Evolutionary conservation across 768 basidiomycete genomes (phyloP).

Genomic region (Clavulina sp.): DNA sequence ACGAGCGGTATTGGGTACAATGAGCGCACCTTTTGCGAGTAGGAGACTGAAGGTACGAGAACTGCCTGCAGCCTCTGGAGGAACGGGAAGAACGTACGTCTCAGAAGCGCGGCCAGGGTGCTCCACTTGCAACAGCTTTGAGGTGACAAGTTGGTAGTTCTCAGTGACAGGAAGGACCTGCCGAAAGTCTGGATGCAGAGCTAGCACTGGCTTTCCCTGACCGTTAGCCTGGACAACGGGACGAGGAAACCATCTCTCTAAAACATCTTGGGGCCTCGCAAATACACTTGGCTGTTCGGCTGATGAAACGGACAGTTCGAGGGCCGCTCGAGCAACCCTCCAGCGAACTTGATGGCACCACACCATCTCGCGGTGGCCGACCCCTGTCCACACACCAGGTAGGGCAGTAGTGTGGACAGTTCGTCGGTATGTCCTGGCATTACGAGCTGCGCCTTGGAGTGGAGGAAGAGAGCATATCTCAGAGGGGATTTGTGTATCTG

Average conservation of each 20-base stretch:
- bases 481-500: slow-evolving; percentile 82
- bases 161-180: too few relatives aligned
- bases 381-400: slow-evolving; percentile 86
- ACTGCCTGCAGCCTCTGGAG: too few relatives aligned
- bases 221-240: neutral
- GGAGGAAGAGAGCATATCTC: slow-evolving; percentile 60
- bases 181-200: too few relatives aligned
- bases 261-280: slow-evolving; percentile 12
- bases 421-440: slow-evolving; percentile 25
- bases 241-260: slow-evolving; percentile 45
- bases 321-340: slow-evolving; percentile 61
- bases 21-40: neutral
- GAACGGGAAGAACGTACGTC: slow-evolving; percentile 3
- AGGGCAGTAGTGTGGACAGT: slow-evolving; percentile 74
- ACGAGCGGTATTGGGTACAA: neutral
- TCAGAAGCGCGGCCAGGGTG: slow-evolving; percentile 26
- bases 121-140: too few relatives aligned
- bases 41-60: neutral
- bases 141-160: too few relatives aligned
- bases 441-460: neutral
- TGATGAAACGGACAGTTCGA: slow-evolving; percentile 35
- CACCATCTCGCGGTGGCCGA: slow-evolving; percentile 91
- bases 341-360: slow-evolving; percentile 98
- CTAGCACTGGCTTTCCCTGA: too few relatives aligned
- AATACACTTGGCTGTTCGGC: slow-evolving; percentile 17